Percentiles rank a stretch among this genome's conserved stretches.
Evolutionary conservation across 345 rosid species (phyloP).

Genomic region (Brassica incana): DNA sequence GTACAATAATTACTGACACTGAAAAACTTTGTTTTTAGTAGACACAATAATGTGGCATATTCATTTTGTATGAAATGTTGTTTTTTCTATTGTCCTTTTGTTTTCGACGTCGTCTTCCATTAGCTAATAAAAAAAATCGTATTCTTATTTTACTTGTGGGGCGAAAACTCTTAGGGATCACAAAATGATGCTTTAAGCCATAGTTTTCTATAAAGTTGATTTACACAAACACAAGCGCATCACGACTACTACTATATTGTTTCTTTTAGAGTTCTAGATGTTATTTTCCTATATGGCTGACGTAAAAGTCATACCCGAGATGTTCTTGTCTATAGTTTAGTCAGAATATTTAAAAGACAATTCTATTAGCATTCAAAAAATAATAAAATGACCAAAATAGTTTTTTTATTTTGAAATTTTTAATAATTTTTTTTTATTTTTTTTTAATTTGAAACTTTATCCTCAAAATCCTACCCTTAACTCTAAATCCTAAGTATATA

Average conservation of each 20-base stretch:
- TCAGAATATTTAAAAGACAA: no score
- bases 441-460: no score
- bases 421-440: no score
- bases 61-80: no score
- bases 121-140: slow-evolving; percentile 4
- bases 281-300: no score
- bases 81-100: not conserved
- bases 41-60: not conserved
- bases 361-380: no score
- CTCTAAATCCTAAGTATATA: no score
- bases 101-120: slow-evolving; percentile 21
- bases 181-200: not conserved
- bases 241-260: not conserved
- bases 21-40: not conserved
- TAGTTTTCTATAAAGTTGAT: slow-evolving; percentile 13
- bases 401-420: no score
- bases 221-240: slow-evolving; percentile 18
- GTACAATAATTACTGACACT: slow-evolving; percentile 14
- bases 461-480: no score
- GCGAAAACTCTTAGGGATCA: not conserved
- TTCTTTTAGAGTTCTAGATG: not conserved
- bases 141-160: slow-evolving; percentile 30
- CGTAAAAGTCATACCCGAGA: no score
- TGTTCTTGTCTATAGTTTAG: no score
- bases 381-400: no score